Percentiles rank a stretch among this genome's conserved stretches.
Conservation (phyloP, 2,329 filamentous ascomycete genomes). For the Magnaporthiopsis incrustans region DNA sequence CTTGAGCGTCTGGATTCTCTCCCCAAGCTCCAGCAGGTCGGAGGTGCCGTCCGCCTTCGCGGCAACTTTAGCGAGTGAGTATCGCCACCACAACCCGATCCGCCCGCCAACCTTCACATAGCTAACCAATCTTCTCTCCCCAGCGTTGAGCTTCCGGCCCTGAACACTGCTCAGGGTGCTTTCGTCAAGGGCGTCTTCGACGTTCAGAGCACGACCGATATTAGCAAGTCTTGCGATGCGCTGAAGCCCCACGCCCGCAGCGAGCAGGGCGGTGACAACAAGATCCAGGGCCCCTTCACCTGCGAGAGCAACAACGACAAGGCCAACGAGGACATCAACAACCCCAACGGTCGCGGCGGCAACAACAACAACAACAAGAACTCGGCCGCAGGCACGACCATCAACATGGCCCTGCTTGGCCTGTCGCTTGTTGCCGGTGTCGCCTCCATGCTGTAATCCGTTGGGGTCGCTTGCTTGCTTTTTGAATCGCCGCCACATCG, state of each 20-base stretch:
- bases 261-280: slow-evolving; percentile 29
- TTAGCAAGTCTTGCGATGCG: slow-evolving; percentile 43
- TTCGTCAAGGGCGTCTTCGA: slow-evolving; percentile 67
- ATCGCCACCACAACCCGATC: too few relatives aligned
- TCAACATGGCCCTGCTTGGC: slow-evolving; percentile 40
- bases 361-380: slow-evolving; percentile 24
- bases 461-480: slow-evolving; percentile 10
- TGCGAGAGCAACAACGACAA: slow-evolving; percentile 44
- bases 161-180: slow-evolving; percentile 62
- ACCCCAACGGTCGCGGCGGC: slow-evolving; percentile 22
- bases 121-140: slow-evolving; percentile 5
- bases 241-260: slow-evolving; percentile 32
- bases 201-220: slow-evolving; percentile 57
- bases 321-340: slow-evolving; percentile 41
- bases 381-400: slow-evolving; percentile 35
- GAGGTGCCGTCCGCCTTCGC: slow-evolving; percentile 75
- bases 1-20: slow-evolving; percentile 61
- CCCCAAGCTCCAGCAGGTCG: slow-evolving; percentile 57
- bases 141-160: slow-evolving; percentile 62
- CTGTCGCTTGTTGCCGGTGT: slow-evolving; percentile 36
- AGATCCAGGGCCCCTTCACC: slow-evolving; percentile 38
- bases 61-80: slow-evolving; percentile 80
- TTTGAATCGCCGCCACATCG: not conserved
- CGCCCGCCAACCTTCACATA: not conserved
- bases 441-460: slow-evolving; percentile 43